Percentiles rank a stretch among this genome's conserved stretches.
These are phyloP conservation scores for Ascocoryne sarcoides DNA, from an alignment of 2,329 filamentous ascomycete species.

Conservation along the genomic window DNA sequence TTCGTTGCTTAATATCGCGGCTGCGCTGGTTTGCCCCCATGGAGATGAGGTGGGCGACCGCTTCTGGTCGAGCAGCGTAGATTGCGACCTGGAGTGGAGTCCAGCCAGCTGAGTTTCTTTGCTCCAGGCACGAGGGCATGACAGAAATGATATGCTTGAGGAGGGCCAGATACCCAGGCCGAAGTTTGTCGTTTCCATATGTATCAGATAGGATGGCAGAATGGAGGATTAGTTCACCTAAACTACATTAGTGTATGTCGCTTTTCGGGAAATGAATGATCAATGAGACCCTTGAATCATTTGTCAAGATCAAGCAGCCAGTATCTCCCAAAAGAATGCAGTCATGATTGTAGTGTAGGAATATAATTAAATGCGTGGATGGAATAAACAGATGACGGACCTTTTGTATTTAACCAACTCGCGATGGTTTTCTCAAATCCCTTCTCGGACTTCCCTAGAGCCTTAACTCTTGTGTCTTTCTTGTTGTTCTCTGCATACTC, in stretches of 20 bases:
- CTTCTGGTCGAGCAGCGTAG: constrained; percentile 41
- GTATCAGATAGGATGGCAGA: constrained; percentile 45
- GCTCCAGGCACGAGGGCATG: constrained; percentile 53
- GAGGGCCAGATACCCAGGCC: constrained; percentile 38
- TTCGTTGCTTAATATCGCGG: constrained; percentile 52
- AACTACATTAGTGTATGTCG: constrained; percentile 10
- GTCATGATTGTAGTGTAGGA: too few relatives aligned
- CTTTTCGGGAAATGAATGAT: too few relatives aligned
- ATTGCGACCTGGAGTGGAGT: constrained; percentile 66
- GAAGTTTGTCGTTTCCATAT: constrained; percentile 16
- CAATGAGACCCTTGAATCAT: too few relatives aligned
- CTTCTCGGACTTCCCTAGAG: constrained; percentile 48
- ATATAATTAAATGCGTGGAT: too few relatives aligned
- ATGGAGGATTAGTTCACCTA: constrained; percentile 57
- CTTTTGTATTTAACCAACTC: constrained; percentile 52
- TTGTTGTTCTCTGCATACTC: constrained; percentile 57
- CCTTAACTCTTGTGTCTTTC: constrained; percentile 53
- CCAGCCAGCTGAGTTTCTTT: constrained; percentile 46
- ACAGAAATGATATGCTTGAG: constrained; percentile 58
- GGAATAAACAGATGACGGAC: constrained; percentile 43
- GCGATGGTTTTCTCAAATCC: constrained; percentile 56
- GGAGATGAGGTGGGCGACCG: constrained; percentile 52
- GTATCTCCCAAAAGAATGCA: too few relatives aligned
- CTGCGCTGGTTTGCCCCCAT: constrained; percentile 61
- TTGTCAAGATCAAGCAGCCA: too few relatives aligned